Conservation (phyloP, 345 rosid genomes). For the Nephelium lappaceum region DNA sequence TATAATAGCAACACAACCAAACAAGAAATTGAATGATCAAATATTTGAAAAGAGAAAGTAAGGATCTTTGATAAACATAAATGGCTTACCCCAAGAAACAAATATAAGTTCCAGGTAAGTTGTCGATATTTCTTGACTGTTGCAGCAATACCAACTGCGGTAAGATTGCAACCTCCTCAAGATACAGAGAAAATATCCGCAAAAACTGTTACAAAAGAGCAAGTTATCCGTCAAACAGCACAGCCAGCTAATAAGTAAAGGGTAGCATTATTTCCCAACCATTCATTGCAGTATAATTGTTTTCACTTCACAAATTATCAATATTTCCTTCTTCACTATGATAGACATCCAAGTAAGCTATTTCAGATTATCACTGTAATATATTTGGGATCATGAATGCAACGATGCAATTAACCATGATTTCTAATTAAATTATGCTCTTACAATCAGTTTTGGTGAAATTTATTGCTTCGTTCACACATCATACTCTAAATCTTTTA, state of each 20-base stretch:
- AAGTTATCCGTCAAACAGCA: no score
- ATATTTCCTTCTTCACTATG: no score
- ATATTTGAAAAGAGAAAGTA: neutral
- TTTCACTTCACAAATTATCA: no score
- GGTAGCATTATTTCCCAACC: neutral
- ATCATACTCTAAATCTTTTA: neutral
- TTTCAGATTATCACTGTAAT: no score
- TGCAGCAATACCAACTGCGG: conserved; percentile 57
- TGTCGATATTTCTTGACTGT: conserved; percentile 55
- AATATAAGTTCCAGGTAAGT: conserved; percentile 47
- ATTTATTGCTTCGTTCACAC: neutral
- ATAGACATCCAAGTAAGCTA: no score
- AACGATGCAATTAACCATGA: no score
- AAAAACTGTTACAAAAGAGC: conserved; percentile 37
- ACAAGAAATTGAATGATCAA: neutral
- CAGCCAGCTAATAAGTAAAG: neutral
- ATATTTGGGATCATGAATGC: no score
- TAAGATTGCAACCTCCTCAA: conserved; percentile 61
- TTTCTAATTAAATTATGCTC: no score
- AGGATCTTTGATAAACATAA: neutral
- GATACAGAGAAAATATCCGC: conserved; percentile 53
- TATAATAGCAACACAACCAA: neutral
- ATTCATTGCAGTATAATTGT: no score
- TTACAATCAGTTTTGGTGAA: no score
- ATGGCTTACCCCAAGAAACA: conserved; percentile 53